These are phyloP conservation scores for Aspergillus avenaceus DNA, from an alignment of 495 filamentous ascomycete genomes.

Conservation along the genomic window DNA sequence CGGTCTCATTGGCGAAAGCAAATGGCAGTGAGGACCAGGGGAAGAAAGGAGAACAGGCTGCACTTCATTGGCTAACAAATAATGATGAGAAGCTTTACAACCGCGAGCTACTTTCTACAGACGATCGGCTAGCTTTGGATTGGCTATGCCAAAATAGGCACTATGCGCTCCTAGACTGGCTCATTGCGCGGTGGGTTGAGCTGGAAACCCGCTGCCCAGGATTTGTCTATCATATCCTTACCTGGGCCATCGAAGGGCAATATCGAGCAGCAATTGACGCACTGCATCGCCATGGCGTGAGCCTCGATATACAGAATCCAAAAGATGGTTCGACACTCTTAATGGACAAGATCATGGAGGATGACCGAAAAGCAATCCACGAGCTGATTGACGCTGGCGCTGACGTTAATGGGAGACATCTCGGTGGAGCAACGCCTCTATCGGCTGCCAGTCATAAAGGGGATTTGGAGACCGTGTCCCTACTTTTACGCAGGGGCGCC, in stretches of 20 bases:
- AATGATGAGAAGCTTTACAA: not conserved
- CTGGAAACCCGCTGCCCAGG: not conserved
- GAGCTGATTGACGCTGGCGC: constrained; percentile 22
- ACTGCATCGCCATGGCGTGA: constrained; percentile 1
- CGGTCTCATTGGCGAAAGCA: not conserved
- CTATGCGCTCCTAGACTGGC: constrained; percentile 5
- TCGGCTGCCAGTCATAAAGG: constrained; percentile 37
- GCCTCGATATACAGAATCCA: constrained; percentile 1
- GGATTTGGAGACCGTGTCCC: constrained; percentile 9
- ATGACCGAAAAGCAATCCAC: not conserved
- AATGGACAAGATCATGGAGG: not conserved
- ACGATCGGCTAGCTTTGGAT: constrained; percentile 7
- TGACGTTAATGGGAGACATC: constrained; percentile 17
- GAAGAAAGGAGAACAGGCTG: not conserved
- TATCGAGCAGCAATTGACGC: not conserved
- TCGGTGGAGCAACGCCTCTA: constrained; percentile 34
- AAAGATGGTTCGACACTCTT: not conserved
- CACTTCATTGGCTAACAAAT: constrained; percentile 9
- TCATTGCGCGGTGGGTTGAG: constrained; percentile 4
- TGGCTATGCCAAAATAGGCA: constrained; percentile 9
- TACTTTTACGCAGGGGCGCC: constrained; percentile 22
- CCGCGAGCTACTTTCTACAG: not conserved
- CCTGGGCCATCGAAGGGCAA: not conserved
- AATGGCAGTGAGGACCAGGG: not conserved
- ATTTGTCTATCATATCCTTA: not conserved